Percentiles rank a stretch among this genome's conserved stretches.
Evolutionary conservation across 768 basidiomycete genomes (phyloP).

Genomic region (Trametes sanguinea): DNA sequence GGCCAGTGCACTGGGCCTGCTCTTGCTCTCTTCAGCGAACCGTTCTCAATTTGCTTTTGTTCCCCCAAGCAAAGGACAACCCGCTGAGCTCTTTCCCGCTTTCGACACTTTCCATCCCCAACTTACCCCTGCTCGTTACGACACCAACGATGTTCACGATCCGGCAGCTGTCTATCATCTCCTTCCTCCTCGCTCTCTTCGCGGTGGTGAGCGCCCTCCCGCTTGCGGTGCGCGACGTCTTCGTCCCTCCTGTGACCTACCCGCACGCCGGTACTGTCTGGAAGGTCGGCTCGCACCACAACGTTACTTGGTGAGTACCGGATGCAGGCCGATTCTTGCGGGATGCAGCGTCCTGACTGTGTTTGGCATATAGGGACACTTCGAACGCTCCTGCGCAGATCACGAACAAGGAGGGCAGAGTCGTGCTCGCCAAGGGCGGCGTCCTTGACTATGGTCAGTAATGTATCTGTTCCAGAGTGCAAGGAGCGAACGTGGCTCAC

Average conservation of each 20-base stretch:
- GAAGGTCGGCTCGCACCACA: constrained; percentile 45
- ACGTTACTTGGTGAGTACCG: constrained; percentile 50
- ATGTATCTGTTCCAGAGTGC: too few relatives aligned
- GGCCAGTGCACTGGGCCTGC: neutral
- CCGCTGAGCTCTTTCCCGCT: neutral
- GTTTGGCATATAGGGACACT: constrained; percentile 37
- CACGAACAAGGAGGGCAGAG: constrained; percentile 38
- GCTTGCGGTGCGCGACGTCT: constrained; percentile 45
- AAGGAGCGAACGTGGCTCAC: neutral
- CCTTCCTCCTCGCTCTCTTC: constrained; percentile 29
- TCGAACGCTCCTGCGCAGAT: constrained; percentile 42
- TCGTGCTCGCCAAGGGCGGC: constrained; percentile 33
- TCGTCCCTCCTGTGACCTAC: constrained; percentile 48
- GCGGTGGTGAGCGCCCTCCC: constrained; percentile 36
- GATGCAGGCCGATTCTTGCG: neutral
- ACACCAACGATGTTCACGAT: constrained; percentile 27
- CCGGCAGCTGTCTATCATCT: constrained; percentile 26
- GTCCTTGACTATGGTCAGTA: constrained; percentile 33
- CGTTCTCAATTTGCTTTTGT: constrained; percentile 15
- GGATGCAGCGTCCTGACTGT: neutral
- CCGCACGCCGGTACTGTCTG: constrained; percentile 46
- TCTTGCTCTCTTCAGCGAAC: constrained; percentile 7
- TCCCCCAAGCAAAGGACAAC: constrained; percentile 16
- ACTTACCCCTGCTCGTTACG: neutral
- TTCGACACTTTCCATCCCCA: neutral